phyloP scores from a whole-genome alignment of 2,329 filamentous ascomycete genomes.

The Pseudogymnoascus sp. region DNA sequence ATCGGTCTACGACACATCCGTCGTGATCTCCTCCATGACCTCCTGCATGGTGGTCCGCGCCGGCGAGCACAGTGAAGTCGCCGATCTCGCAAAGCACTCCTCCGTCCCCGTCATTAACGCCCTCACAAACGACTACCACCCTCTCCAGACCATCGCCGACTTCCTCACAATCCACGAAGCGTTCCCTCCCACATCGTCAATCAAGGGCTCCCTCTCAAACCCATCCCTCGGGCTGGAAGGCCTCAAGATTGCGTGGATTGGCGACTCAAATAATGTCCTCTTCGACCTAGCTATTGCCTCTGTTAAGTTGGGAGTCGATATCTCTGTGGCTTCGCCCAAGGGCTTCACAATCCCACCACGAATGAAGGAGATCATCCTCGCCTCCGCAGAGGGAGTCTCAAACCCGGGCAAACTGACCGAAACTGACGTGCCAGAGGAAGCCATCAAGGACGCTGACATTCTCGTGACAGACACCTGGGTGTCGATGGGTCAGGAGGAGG shows the following conservation, averaged over 20 bases:
- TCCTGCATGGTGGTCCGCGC: slow-evolving; percentile 76
- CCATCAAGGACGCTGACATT: slow-evolving; percentile 73
- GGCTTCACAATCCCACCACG: slow-evolving; percentile 71
- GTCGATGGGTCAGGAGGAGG: slow-evolving; percentile 93
- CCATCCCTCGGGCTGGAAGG: slow-evolving; percentile 60
- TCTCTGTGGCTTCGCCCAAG: slow-evolving; percentile 77
- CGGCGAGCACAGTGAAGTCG: slow-evolving; percentile 66
- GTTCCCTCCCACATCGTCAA: slow-evolving; percentile 43
- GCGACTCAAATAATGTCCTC: slow-evolving; percentile 94
- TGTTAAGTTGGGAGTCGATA: slow-evolving; percentile 76
- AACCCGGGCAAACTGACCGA: slow-evolving; percentile 61
- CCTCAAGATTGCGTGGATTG: slow-evolving; percentile 90
- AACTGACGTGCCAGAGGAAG: slow-evolving; percentile 75
- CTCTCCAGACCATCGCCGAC: slow-evolving; percentile 89
- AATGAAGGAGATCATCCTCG: slow-evolving; percentile 66
- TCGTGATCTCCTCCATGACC: slow-evolving; percentile 91
- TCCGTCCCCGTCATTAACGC: slow-evolving; percentile 78
- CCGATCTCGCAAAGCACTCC: slow-evolving; percentile 61
- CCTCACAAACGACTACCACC: slow-evolving; percentile 84
- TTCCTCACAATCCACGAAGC: slow-evolving; percentile 82
- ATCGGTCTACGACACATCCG: slow-evolving; percentile 82
- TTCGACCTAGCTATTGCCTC: slow-evolving; percentile 87
- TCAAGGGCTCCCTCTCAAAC: slow-evolving; percentile 15
- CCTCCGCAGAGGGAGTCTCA: slow-evolving; percentile 48
- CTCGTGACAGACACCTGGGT: slow-evolving; percentile 97